Base-by-base conservation (phyloP, 2,329 filamentous ascomycete species). In the Clarireedia hainanense region DNA sequence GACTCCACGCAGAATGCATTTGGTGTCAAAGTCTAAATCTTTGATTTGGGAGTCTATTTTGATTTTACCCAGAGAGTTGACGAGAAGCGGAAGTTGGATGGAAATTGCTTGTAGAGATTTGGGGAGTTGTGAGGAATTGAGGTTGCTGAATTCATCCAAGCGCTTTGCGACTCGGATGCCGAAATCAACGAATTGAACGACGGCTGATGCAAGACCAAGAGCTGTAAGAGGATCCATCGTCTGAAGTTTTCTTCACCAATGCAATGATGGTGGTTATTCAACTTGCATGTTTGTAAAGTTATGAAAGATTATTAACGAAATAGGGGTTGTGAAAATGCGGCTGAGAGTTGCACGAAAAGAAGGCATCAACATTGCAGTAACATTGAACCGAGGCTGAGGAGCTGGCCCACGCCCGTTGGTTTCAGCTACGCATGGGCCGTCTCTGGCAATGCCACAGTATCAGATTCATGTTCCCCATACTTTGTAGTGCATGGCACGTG, bases 211-310 rank as follows among this genome's bases (percentile, higher is more conserved):
- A 15, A 57, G 60, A 7, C 60, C 54, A 24, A 65, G 48, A 9
- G 63, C 61, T 3, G 62, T 60, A 12, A 64, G 42, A 2, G 61
- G 61, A 45, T 67, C 63, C 47, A 39, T 50, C 6, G 34, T 6
- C 12, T 3, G 20, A 2, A 1, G 14, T 2, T 20, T 43, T 6
- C 10, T n/a, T n/a, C 20, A 14, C 27, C 12, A 26, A 15, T 34
- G 24, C 6, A 4, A 51, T 51, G 30, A 46, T 15, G 6, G 23
- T n/a, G 12, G n/a, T 6, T 15, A 46, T 46, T n/a, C 27, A 9
- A 30, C 27, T 10, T 30, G 10, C 10, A 10, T 30, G 9, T 6
- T 6, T 9, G 27, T 46, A 10, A 46, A 4, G 10, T 27, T 46
- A 4, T 23, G 26, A 7, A 47, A 34, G 24, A 52, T 46, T 12